Percentiles rank a stretch among this genome's conserved stretches.
phyloP scores from a whole-genome alignment of 2,329 filamentous ascomycete species.

The Fusarium aywerte region DNA sequence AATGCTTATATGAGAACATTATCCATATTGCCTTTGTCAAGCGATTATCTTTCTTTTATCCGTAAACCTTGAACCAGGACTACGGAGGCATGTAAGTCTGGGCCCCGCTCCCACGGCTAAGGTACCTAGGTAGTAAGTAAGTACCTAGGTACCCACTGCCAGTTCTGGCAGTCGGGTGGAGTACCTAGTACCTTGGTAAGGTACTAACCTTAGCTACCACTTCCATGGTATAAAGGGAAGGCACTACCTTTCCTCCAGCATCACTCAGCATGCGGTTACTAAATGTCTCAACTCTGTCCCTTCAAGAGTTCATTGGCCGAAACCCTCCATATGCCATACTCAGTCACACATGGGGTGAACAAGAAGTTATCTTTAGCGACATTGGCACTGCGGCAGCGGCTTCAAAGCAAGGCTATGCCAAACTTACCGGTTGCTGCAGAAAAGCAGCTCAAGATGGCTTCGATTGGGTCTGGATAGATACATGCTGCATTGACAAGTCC shows the following conservation, averaged over 20 bases:
- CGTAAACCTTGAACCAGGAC: too few species aligned
- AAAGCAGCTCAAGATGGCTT: constrained; percentile 20
- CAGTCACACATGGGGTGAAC: constrained; percentile 17
- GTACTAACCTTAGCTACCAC: too few species aligned
- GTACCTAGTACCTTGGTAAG: too few species aligned
- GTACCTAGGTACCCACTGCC: too few species aligned
- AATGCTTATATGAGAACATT: too few species aligned
- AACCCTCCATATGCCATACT: constrained; percentile 17
- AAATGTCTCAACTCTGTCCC: constrained; percentile 14
- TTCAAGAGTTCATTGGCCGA: constrained; percentile 9
- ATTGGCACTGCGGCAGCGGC: background rate
- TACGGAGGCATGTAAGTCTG: too few species aligned
- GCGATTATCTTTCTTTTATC: too few species aligned
- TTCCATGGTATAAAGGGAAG: too few species aligned
- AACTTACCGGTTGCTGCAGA: constrained; percentile 2
- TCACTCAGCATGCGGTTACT: constrained; percentile 8
- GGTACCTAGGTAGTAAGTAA: too few species aligned
- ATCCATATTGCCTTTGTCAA: too few species aligned
- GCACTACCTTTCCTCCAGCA: background rate
- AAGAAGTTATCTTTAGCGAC: constrained; percentile 15
- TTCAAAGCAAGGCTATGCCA: constrained; percentile 8
- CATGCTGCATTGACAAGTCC: constrained; percentile 28
- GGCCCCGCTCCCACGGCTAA: too few species aligned
- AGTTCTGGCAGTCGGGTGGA: too few species aligned
- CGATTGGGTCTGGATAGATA: constrained; percentile 18